Conservation (phyloP, 225 moss, liverwort and hornwort genomes). For the Thuidium tamariscinum region DNA sequence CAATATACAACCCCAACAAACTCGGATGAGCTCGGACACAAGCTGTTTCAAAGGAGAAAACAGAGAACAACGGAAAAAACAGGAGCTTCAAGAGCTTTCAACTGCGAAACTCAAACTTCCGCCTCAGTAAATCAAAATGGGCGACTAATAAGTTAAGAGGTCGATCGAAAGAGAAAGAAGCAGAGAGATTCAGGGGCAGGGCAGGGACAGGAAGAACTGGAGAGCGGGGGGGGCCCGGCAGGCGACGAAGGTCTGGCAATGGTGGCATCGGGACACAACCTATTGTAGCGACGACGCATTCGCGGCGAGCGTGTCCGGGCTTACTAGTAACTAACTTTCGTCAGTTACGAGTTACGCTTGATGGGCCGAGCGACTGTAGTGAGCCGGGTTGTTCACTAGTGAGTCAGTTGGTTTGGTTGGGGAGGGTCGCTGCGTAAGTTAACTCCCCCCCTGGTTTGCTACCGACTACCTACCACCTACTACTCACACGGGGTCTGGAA, state of each 20-base stretch:
- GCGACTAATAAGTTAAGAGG: not conserved
- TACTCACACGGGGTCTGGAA: not conserved
- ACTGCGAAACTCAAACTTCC: not conserved
- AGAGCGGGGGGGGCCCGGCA: not conserved
- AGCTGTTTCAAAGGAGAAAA: not conserved
- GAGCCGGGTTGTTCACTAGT: not conserved
- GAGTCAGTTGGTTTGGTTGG: not conserved
- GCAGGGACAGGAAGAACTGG: not conserved
- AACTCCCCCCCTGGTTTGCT: not conserved
- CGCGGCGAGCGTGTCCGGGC: not conserved
- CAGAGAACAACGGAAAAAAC: not conserved
- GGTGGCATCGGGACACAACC: not conserved
- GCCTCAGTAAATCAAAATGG: not conserved
- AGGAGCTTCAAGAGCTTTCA: not conserved
- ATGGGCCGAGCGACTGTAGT: not conserved
- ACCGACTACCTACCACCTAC: conserved; percentile 44
- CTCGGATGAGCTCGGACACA: not conserved
- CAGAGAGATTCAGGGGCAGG: not conserved
- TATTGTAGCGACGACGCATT: conserved; percentile 25
- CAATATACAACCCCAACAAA: not conserved
- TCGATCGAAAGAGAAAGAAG: not conserved
- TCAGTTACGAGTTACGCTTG: not conserved
- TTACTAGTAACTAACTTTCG: conserved; percentile 14
- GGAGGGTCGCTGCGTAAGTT: not conserved
- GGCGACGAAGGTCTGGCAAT: conserved; percentile 3